These are phyloP conservation scores for Peribolospora baueri DNA, from an alignment of 768 basidiomycete genomes.

Conservation along the genomic window DNA sequence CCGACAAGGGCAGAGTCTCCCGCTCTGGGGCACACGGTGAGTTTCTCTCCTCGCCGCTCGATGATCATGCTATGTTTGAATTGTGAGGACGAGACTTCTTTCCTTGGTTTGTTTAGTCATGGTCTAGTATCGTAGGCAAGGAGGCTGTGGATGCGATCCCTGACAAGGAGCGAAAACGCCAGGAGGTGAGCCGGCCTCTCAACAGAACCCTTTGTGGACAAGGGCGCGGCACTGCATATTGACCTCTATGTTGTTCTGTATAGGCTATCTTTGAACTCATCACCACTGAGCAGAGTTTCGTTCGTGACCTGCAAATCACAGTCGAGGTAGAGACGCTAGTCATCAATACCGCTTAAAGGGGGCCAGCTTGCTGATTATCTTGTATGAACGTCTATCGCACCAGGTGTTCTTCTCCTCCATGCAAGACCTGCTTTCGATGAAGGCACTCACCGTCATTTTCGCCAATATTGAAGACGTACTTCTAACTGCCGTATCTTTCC, in stretches of 20 bases:
- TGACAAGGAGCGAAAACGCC: slow-evolving; percentile 50
- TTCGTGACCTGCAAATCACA: slow-evolving; percentile 70
- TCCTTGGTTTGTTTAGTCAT: slow-evolving; percentile 32
- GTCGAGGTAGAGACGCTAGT: slow-evolving; percentile 38
- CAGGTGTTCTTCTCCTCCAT: slow-evolving; percentile 70
- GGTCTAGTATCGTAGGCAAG: slow-evolving; percentile 76
- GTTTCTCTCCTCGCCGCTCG: too few species aligned
- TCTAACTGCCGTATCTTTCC: slow-evolving; percentile 22
- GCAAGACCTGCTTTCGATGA: slow-evolving; percentile 42
- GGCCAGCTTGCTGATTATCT: background rate
- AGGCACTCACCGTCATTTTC: slow-evolving; percentile 61
- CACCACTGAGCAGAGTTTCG: slow-evolving; percentile 66
- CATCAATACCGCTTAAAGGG: background rate
- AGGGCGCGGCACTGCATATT: too few species aligned
- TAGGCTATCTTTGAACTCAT: slow-evolving; percentile 88
- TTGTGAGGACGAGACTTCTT: too few species aligned
- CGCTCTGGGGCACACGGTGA: too few species aligned
- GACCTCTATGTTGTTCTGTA: background rate
- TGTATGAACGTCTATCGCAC: background rate
- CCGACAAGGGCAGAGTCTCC: too few species aligned
- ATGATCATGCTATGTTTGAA: too few species aligned
- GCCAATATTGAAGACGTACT: slow-evolving; percentile 84
- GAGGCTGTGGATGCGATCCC: slow-evolving; percentile 61
- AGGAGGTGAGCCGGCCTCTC: slow-evolving; percentile 35
- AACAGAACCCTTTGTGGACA: too few species aligned